Evolutionary conservation across 495 filamentous ascomycete genomes (phyloP).

Genomic region (Trichoderma reesei): DNA sequence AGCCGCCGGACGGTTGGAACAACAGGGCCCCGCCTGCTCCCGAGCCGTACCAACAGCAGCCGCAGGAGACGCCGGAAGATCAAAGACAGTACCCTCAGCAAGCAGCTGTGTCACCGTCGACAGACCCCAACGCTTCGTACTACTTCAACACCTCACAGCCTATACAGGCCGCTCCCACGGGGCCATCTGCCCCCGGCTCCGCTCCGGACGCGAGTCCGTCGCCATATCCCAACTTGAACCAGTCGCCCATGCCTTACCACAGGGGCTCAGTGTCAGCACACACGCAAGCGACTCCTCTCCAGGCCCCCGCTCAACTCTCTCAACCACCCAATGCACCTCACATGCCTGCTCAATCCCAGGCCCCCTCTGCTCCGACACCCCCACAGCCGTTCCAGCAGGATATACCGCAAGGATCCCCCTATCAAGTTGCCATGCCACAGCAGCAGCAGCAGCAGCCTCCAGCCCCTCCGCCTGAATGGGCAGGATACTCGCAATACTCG

Average conservation of each 20-base stretch:
- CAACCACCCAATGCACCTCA: constrained; percentile 22
- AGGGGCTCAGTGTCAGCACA: constrained; percentile 22
- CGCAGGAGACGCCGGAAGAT: constrained; percentile 21
- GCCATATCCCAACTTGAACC: constrained; percentile 36
- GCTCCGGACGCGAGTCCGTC: constrained; percentile 29
- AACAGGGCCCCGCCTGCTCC: constrained; percentile 21
- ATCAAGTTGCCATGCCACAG: constrained; percentile 14
- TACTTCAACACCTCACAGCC: constrained; percentile 36
- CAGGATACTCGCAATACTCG: constrained; percentile 51
- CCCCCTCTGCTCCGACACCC: constrained; percentile 14
- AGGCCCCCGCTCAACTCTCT: constrained; percentile 33
- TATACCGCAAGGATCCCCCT: constrained; percentile 18
- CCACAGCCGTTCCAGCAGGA: constrained; percentile 17
- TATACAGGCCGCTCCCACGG: constrained; percentile 24
- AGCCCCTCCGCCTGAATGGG: constrained; percentile 30
- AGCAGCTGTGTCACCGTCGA: constrained; percentile 22
- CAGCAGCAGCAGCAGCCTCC: constrained; percentile 16
- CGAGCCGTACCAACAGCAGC: constrained; percentile 22
- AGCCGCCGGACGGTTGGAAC: constrained; percentile 38
- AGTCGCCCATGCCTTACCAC: constrained; percentile 29
- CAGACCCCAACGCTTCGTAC: constrained; percentile 38
- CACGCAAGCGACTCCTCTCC: constrained; percentile 26
- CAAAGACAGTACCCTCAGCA: constrained; percentile 21
- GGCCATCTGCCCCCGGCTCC: constrained; percentile 24
- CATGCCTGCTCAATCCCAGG: neutral